Evolutionary conservation across 768 basidiomycete species (phyloP).

Genomic region (Rossbeevera mucosa): DNA sequence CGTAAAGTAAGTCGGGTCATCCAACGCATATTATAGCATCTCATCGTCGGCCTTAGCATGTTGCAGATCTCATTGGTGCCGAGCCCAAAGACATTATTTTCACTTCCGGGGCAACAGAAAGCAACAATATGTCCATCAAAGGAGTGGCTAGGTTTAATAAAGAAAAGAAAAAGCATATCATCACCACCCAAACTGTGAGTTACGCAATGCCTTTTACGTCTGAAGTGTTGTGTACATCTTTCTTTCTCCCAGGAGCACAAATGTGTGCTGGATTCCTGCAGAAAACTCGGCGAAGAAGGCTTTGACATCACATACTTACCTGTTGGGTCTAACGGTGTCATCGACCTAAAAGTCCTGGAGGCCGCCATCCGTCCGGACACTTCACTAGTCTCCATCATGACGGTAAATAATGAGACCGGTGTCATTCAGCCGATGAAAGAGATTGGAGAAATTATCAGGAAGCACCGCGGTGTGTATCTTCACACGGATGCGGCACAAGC

Average conservation of each 20-base stretch:
- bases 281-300: conserved; percentile 92
- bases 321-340: conserved; percentile 78
- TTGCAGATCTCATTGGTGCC: conserved; percentile 91
- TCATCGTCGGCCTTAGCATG: conserved; percentile 47
- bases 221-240: background rate
- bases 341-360: conserved; percentile 76
- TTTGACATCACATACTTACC: conserved; percentile 99
- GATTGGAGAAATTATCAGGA: conserved; percentile 81
- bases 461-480: conserved; percentile 88
- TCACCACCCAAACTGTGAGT: conserved; percentile 89
- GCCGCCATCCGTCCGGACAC: conserved; percentile 89
- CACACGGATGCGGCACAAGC: conserved; percentile 99
- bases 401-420: conserved; percentile 98
- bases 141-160: conserved; percentile 95
- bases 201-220: background rate
- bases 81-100: conserved; percentile 95
- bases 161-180: conserved; percentile 88
- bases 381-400: conserved; percentile 95
- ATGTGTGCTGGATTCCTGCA: conserved; percentile 96
- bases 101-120: conserved; percentile 96
- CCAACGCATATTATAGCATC: background rate
- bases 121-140: conserved; percentile 97
- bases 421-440: conserved; percentile 97
- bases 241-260: conserved; percentile 79
- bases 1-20: conserved; percentile 54